Conservation (phyloP, 73 alveolate species). For the Stentor coeruleus region DNA sequence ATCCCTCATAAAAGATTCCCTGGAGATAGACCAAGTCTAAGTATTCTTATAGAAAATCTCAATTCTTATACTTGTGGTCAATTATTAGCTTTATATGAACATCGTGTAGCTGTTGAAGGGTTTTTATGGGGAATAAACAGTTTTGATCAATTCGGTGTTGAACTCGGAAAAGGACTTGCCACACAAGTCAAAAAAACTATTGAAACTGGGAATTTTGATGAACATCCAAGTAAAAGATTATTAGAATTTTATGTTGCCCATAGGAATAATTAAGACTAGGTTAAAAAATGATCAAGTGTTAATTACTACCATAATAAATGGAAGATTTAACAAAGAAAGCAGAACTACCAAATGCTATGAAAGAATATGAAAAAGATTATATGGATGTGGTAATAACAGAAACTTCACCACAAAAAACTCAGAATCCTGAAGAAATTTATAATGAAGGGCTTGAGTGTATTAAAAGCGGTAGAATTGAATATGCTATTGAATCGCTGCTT, state of each 20-base stretch:
- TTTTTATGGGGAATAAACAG: constrained; percentile 62
- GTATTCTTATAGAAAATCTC: constrained; percentile 24
- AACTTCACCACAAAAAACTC: not conserved
- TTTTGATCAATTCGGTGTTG: constrained; percentile 83
- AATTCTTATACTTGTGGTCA: constrained; percentile 65
- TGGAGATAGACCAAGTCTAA: constrained; percentile 73
- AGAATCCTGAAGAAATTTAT: constrained; percentile 1
- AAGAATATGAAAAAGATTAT: no score
- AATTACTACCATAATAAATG: no score
- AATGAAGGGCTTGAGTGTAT: not conserved
- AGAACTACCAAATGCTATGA: no score
- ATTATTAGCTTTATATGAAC: constrained; percentile 81
- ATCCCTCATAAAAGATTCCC: constrained; percentile 70
- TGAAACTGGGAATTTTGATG: constrained; percentile 30
- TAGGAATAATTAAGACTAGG: constrained; percentile 5
- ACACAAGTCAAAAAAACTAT: constrained; percentile 59
- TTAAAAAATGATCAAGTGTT: no score
- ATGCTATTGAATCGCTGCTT: not conserved
- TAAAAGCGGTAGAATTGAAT: not conserved
- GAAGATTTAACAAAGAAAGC: no score
- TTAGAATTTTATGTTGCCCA: not conserved
- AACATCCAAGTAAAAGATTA: constrained; percentile 27
- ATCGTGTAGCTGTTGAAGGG: constrained; percentile 87
- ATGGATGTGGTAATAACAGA: not conserved
- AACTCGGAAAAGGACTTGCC: constrained; percentile 71